These are phyloP conservation scores for Ilyonectria robusta DNA, from an alignment of 2,329 filamentous ascomycete genomes.

Conservation along the genomic window DNA sequence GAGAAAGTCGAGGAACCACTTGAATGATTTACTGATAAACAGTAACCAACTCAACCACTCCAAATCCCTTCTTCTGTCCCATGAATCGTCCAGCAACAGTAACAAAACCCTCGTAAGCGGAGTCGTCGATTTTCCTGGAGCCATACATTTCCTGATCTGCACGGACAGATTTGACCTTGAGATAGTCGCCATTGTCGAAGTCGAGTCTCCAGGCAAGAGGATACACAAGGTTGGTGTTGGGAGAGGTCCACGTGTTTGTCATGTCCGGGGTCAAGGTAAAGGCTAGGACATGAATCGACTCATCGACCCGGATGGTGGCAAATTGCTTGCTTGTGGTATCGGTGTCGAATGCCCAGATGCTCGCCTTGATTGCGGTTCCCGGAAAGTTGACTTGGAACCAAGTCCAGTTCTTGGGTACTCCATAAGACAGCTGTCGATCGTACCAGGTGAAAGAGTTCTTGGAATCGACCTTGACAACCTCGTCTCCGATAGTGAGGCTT, in stretches of 20 bases:
- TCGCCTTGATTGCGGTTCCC: not conserved
- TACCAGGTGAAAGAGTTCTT: not conserved
- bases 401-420: not conserved
- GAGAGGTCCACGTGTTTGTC: not conserved
- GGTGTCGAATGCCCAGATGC: not conserved
- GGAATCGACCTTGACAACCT: not conserved
- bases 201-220: not conserved
- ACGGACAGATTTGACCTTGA: not conserved
- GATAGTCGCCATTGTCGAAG: not conserved
- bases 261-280: not conserved
- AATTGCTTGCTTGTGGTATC: not conserved
- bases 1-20: no score
- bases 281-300: not conserved
- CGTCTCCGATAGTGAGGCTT: not conserved
- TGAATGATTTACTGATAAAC: not conserved
- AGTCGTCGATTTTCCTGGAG: not conserved
- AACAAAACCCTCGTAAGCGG: constrained; percentile 3
- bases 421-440: not conserved
- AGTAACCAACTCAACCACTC: constrained; percentile 1
- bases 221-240: not conserved
- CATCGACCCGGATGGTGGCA: not conserved
- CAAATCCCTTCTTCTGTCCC: not conserved
- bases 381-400: not conserved
- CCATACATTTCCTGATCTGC: not conserved
- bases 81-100: not conserved